Conservation (phyloP, 805 yeast genomes). For the Saccharomycopsis fibuligera region DNA sequence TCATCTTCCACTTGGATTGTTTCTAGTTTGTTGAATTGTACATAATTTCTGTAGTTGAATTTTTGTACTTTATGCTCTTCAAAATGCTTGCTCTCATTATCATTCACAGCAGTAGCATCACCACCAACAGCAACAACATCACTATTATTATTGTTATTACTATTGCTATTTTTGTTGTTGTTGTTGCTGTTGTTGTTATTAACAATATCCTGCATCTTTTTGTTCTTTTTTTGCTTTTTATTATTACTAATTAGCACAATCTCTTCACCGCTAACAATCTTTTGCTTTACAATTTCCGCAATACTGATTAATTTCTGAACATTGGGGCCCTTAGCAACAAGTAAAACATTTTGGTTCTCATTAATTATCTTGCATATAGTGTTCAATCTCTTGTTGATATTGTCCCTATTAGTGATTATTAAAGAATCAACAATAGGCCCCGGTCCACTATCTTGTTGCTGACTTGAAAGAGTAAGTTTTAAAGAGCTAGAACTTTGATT, state of each 20-base stretch:
- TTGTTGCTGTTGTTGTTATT: too few relatives aligned
- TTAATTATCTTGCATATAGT: background rate
- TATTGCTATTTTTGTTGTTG: background rate
- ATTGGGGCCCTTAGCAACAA: constrained; percentile 7
- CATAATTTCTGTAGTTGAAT: background rate
- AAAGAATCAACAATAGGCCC: too few relatives aligned
- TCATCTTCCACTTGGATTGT: background rate
- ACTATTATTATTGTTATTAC: background rate
- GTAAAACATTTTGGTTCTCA: background rate
- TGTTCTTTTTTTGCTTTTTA: too few relatives aligned
- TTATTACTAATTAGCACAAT: background rate
- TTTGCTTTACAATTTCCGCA: constrained; percentile 13
- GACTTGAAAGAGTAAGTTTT: too few relatives aligned
- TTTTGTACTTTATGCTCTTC: too few relatives aligned
- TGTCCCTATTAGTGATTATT: background rate
- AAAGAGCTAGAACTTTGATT: too few relatives aligned
- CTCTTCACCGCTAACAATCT: background rate
- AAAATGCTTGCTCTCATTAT: too few relatives aligned
- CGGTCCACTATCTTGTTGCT: too few relatives aligned
- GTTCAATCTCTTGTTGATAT: constrained; percentile 5
- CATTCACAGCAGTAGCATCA: too few relatives aligned
- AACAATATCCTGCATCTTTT: too few relatives aligned
- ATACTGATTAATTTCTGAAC: constrained; percentile 12
- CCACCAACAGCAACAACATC: too few relatives aligned
- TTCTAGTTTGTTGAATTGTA: background rate